A percentile compares a stretch with the other conserved stretches of the same genome.
Conservation (phyloP, 2,329 filamentous ascomycete species). For the Neonectria ditissima region DNA sequence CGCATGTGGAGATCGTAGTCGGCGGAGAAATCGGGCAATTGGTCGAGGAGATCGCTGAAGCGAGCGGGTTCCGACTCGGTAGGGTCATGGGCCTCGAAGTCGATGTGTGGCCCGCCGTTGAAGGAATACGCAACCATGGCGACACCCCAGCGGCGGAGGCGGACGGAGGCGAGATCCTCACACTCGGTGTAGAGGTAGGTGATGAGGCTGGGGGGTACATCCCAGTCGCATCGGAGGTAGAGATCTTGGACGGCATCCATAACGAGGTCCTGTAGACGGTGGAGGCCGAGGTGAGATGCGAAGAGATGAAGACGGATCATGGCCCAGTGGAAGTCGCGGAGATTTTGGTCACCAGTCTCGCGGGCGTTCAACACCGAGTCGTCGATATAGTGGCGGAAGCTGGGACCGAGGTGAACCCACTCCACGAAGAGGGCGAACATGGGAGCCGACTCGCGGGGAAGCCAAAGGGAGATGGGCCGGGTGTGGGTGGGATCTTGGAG, state of each 20-base stretch:
- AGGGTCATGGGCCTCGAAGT: slow-evolving; percentile 46
- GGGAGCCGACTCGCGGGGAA: slow-evolving; percentile 60
- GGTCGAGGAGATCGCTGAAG: slow-evolving; percentile 58
- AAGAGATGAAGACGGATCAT: slow-evolving; percentile 69
- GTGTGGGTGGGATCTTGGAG: slow-evolving; percentile 51
- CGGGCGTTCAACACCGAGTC: slow-evolving; percentile 50
- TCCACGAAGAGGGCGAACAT: slow-evolving; percentile 67
- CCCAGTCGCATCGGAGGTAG: slow-evolving; percentile 69
- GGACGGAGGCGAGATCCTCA: slow-evolving; percentile 60
- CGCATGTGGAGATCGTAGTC: slow-evolving; percentile 65
- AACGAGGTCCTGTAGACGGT: slow-evolving; percentile 65
- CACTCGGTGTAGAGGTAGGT: slow-evolving; percentile 66
- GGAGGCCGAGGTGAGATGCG: slow-evolving; percentile 62
- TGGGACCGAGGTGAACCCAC: slow-evolving; percentile 61
- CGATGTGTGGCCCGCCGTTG: slow-evolving; percentile 50
- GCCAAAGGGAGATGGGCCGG: slow-evolving; percentile 52
- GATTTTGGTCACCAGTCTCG: slow-evolving; percentile 44
- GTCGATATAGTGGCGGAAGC: slow-evolving; percentile 59
- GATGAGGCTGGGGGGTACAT: slow-evolving; percentile 64
- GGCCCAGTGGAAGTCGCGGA: slow-evolving; percentile 64
- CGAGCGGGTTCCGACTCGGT: slow-evolving; percentile 47
- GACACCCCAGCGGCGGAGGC: slow-evolving; percentile 69
- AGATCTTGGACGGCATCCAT: slow-evolving; percentile 71
- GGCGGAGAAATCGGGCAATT: slow-evolving; percentile 59
- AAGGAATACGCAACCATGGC: slow-evolving; percentile 71